A percentile compares a stretch with the other conserved stretches of the same genome.
phyloP scores from a whole-genome alignment of 225 moss, liverwort and hornwort species.

The Lunularia cruciata region DNA sequence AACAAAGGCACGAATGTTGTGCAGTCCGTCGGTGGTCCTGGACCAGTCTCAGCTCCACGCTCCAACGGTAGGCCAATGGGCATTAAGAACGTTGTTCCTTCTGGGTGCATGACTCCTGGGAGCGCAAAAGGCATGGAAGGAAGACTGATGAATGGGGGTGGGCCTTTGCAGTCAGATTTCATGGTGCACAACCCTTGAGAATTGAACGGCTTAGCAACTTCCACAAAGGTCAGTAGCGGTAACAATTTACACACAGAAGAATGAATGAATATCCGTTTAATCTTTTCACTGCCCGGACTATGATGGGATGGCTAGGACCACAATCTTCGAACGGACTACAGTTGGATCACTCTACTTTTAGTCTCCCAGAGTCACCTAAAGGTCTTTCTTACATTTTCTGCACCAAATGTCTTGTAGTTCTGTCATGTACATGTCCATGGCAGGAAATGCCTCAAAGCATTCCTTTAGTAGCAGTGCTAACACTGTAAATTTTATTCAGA shows the following conservation, averaged over 20 bases:
- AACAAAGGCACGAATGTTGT: constrained; percentile 28
- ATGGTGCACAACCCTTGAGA: constrained; percentile 54
- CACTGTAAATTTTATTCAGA: constrained; percentile 36
- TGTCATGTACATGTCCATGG: constrained; percentile 19
- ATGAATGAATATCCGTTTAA: constrained; percentile 21
- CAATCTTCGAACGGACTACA: constrained; percentile 6
- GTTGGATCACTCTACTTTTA: constrained; percentile 22
- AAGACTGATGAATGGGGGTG: constrained; percentile 45
- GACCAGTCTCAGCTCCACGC: constrained; percentile 34
- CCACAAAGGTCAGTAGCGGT: constrained; percentile 22
- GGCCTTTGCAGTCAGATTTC: constrained; percentile 50
- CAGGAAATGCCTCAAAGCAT: constrained; percentile 21
- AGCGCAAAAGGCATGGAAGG: constrained; percentile 42
- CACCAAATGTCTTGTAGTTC: constrained; percentile 20
- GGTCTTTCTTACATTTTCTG: constrained; percentile 23
- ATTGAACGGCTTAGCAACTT: constrained; percentile 1
- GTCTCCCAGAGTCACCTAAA: constrained; percentile 32
- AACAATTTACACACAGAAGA: constrained; percentile 30
- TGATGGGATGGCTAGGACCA: constrained; percentile 34
- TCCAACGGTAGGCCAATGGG: constrained; percentile 33
- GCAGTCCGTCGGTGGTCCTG: constrained; percentile 25
- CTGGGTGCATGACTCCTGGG: constrained; percentile 56
- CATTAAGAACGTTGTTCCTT: constrained; percentile 41
- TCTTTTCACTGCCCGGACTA: constrained; percentile 33
- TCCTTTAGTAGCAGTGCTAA: constrained; percentile 30